Percentiles rank a stretch among this genome's conserved stretches.
These are phyloP conservation scores for Brasilioporus rufonigricans DNA, from an alignment of 768 basidiomycete species.

Conservation along the genomic window DNA sequence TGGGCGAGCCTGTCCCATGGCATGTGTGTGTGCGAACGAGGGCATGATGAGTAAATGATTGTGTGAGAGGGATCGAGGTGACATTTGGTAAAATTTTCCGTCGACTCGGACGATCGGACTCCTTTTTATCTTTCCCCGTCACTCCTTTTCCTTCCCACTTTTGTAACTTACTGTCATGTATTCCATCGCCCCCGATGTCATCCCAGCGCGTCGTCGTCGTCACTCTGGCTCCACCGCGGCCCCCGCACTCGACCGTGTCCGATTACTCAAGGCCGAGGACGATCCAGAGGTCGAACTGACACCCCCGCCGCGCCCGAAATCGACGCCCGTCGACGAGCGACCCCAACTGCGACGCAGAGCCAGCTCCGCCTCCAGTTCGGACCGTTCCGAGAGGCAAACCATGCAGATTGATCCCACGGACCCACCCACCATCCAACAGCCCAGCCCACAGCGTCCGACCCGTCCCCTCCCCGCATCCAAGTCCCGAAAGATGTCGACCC, in stretches of 20 bases:
- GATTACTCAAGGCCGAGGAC: constrained; percentile 19
- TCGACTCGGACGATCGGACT: neutral
- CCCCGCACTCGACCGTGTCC: constrained; percentile 26
- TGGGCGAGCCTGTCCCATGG: no score
- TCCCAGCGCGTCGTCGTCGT: constrained; percentile 48
- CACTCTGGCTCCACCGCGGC: constrained; percentile 56
- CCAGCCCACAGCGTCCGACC: constrained; percentile 53
- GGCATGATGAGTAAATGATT: neutral
- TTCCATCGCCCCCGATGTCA: constrained; percentile 11
- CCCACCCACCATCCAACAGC: constrained; percentile 5
- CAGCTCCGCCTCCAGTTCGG: constrained; percentile 36
- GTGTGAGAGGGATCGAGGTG: no score
- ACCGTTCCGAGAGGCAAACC: constrained; percentile 33
- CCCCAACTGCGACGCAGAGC: constrained; percentile 47
- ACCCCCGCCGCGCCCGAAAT: constrained; percentile 70
- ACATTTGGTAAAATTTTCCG: neutral
- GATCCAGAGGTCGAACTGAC: constrained; percentile 29
- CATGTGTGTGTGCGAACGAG: neutral
- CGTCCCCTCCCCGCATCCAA: constrained; percentile 59
- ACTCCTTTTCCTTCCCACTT: no score
- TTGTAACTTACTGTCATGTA: constrained; percentile 1
- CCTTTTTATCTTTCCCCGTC: neutral
- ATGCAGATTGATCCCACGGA: constrained; percentile 29
- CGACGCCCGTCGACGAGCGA: constrained; percentile 64
- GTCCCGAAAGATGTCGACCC: constrained; percentile 49